Base-by-base conservation (phyloP, 2,329 filamentous ascomycete species). In the Cryphonectria japonica region DNA sequence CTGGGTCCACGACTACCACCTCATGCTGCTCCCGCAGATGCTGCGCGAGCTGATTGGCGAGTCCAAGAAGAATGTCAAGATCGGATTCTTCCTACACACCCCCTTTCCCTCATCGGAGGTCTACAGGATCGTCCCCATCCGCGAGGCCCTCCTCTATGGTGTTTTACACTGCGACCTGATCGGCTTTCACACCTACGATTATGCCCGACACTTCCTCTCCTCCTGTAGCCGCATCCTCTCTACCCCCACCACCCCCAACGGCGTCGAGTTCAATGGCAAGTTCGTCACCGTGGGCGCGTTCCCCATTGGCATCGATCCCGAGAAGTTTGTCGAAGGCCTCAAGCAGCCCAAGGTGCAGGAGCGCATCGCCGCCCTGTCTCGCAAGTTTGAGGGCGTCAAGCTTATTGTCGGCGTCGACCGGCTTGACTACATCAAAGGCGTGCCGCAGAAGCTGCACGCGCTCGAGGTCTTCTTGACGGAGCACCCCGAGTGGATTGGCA, bases 131-230 rank as follows among this genome's bases (percentile, higher is more conserved):
- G 85, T 98, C 11, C 96, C 96, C 0, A 95, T 98, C 41, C 90
- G 96, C 74, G 94, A 97, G 79, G 91, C 94, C 77, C 90, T 98
- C 66, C 87, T 99, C 61, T 87, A 92, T 65, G 95, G 96, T 69
- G 90, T 98, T 54, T 86, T 99, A 46, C 92, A 97, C 79, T 97
- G 95, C 84, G 96, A 98, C 79, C 85, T 99, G 72, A 94, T 98
- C 78, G 96, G 96, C 43, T 98, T 99, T 85, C 96, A 99, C 82
- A 99, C 96, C 39, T 98, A 98, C 83, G 95, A 98, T 83, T 99
- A 99, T 78, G 95, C 95, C n/a, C 89, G 96, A 67, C 96, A 99
- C 82, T 99, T 98, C 84, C 84, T 99, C 75, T 97, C 94, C 83
- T 95, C 93, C 79, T 98, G 96, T 83, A 95, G 94, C n/a, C 92